Conservation (phyloP, 306 rosid species). For the Vigna unguiculata region DNA sequence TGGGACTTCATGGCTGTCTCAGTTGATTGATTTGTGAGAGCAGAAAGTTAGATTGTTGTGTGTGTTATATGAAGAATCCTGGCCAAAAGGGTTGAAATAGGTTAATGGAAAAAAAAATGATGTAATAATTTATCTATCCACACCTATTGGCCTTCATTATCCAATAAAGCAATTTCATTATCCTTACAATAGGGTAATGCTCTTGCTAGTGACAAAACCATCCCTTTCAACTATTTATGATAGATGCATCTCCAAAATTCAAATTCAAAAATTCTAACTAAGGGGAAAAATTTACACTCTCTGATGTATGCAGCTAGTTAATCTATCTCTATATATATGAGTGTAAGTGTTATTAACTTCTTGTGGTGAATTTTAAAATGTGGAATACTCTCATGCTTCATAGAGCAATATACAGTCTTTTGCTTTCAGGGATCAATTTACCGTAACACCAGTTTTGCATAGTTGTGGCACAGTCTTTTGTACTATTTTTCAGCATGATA, state of each 20-base stretch:
- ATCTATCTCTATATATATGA: no score
- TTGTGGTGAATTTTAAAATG: no score
- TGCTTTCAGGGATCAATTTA: background rate
- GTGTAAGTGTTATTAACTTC: no score
- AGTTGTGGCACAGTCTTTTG: background rate
- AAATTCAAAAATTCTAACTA: no score
- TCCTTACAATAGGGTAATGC: no score
- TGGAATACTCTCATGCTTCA: slow-evolving; percentile 12
- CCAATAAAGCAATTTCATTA: slow-evolving; percentile 19
- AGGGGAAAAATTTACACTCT: no score
- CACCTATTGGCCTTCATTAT: slow-evolving; percentile 21
- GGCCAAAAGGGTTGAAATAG: background rate
- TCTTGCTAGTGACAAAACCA: no score
- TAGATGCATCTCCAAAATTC: no score
- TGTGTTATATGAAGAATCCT: background rate
- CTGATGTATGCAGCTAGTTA: no score
- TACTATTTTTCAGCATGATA: background rate
- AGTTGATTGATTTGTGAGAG: slow-evolving; percentile 22
- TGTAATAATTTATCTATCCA: background rate
- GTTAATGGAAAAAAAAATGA: slow-evolving; percentile 15
- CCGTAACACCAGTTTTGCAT: background rate
- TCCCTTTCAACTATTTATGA: no score
- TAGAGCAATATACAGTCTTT: background rate
- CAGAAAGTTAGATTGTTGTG: slow-evolving; percentile 33
- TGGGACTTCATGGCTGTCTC: slow-evolving; percentile 47